phyloP scores from a whole-genome alignment of 2,329 filamentous ascomycete genomes.

The Pestalotiopsis sp. region DNA sequence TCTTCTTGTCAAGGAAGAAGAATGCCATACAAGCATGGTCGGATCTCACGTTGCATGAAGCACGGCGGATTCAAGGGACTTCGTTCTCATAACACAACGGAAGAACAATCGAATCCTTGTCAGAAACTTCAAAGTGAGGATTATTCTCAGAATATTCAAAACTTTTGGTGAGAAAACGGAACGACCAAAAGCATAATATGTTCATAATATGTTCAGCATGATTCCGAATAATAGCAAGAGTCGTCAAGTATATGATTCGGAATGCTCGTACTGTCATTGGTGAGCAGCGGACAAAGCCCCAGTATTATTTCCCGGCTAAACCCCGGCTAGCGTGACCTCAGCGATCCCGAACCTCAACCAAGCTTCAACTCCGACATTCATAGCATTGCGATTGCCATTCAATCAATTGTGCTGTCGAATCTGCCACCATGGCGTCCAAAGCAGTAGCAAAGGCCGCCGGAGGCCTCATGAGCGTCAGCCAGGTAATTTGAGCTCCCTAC shows the following conservation, averaged over 20 bases:
- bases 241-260: not conserved
- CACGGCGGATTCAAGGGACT: too few species aligned
- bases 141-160: too few species aligned
- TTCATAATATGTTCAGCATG: too few species aligned
- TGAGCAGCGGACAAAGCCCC: not conserved
- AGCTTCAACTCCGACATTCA: slow-evolving; percentile 7
- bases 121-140: too few species aligned
- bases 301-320: not conserved
- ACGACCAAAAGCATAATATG: too few species aligned
- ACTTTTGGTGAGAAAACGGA: too few species aligned
- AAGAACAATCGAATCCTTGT: too few species aligned
- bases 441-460: slow-evolving; percentile 58
- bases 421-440: slow-evolving; percentile 62
- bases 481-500: slow-evolving; percentile 45
- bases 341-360: slow-evolving; percentile 6
- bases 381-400: slow-evolving; percentile 16
- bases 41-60: too few species aligned
- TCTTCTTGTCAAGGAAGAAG: too few species aligned
- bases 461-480: slow-evolving; percentile 57
- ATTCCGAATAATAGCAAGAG: not conserved
- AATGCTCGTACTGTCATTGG: not conserved
- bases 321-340: slow-evolving; percentile 6
- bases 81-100: too few species aligned
- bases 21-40: too few species aligned
- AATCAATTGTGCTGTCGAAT: slow-evolving; percentile 22